A percentile compares a stretch with the other conserved stretches of the same genome.
Conservation (phyloP, 495 filamentous ascomycete species). For the Glonium stellatum region DNA sequence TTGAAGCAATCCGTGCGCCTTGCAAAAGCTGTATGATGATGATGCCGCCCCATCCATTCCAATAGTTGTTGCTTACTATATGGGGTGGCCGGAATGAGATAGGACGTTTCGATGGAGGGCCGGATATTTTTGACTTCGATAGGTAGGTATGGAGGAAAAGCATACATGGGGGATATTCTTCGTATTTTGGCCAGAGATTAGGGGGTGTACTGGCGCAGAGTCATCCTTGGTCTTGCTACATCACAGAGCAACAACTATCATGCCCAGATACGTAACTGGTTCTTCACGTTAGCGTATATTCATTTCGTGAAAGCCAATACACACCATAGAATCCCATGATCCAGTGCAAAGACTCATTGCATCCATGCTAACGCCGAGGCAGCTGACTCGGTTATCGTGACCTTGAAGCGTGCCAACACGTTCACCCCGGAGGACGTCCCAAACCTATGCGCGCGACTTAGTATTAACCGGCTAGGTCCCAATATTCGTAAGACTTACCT, state of each 20-base stretch:
- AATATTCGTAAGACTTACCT: constrained; percentile 53
- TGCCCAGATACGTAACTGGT: constrained; percentile 37
- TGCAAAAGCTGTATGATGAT: background rate
- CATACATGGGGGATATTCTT: constrained; percentile 17
- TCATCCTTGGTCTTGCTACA: constrained; percentile 15
- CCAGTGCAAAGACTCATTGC: constrained; percentile 98
- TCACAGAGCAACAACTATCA: constrained; percentile 20
- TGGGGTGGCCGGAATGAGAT: background rate
- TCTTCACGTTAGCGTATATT: constrained; percentile 11
- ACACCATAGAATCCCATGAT: constrained; percentile 97
- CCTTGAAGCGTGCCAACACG: constrained; percentile 93
- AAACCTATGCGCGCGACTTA: constrained; percentile 57
- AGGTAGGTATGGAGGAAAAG: constrained; percentile 5
- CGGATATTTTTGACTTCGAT: background rate
- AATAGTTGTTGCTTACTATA: background rate
- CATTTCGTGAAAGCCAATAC: constrained; percentile 36
- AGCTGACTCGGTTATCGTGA: constrained; percentile 98
- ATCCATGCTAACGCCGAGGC: constrained; percentile 95
- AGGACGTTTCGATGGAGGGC: background rate
- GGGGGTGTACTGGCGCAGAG: constrained; percentile 5
- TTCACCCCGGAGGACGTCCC: constrained; percentile 94
- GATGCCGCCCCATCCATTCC: background rate
- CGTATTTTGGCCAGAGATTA: constrained; percentile 17
- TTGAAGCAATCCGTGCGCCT: background rate
- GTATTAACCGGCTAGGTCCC: constrained; percentile 1